phyloP scores from a whole-genome alignment of 257 asterid genomes.

The Solanum chiquidenum region DNA sequence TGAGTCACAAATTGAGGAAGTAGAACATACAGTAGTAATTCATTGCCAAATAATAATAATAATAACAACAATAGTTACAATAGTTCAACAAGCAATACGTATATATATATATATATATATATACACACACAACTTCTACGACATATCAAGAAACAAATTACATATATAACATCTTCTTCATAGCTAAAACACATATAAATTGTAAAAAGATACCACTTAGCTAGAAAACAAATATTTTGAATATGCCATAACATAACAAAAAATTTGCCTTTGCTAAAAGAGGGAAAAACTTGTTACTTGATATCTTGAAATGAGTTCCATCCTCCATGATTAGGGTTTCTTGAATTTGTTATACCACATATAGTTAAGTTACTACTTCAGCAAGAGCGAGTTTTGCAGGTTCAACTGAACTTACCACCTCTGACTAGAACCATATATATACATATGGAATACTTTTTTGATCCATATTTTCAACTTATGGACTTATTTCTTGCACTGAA shows the following conservation, averaged over 20 bases:
- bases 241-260: background rate
- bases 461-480: background rate
- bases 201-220: background rate
- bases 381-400: background rate
- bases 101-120: background rate
- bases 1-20: background rate
- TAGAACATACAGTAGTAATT: background rate
- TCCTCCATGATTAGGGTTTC: background rate
- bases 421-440: background rate
- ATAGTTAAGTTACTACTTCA: background rate
- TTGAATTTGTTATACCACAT: background rate
- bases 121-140: background rate
- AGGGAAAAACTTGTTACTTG: background rate
- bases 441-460: background rate
- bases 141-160: background rate
- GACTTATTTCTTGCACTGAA: constrained; percentile 13
- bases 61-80: background rate
- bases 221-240: background rate
- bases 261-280: background rate
- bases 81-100: background rate
- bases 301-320: background rate
- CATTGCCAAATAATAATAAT: background rate
- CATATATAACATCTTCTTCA: background rate
- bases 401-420: background rate
- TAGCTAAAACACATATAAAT: background rate